These are phyloP conservation scores for Alternaria angustiovoidea DNA, from an alignment of 2,329 filamentous ascomycete genomes.

Conservation along the genomic window DNA sequence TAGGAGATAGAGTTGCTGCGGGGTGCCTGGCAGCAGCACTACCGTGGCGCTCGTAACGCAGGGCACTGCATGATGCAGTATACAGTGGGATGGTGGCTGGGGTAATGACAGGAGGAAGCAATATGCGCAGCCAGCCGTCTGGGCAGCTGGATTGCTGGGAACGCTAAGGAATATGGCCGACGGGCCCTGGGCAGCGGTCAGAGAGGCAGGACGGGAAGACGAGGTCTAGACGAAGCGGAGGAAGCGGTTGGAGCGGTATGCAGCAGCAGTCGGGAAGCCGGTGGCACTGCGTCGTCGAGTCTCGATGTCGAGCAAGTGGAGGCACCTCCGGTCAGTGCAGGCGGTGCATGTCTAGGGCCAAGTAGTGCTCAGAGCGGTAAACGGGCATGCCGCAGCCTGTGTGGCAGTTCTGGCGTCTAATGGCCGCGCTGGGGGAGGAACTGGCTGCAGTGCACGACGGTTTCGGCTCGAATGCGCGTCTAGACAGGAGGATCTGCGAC, in stretches of 20 bases:
- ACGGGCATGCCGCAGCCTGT: conserved; percentile 16
- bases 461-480: conserved; percentile 8
- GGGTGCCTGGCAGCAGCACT: not conserved
- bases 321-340: not conserved
- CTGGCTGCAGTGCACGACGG: conserved; percentile 6
- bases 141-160: not conserved
- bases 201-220: too few relatives aligned
- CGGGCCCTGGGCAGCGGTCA: not conserved
- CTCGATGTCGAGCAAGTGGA: not conserved
- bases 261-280: not conserved
- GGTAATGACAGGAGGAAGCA: not conserved
- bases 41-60: conserved; percentile 3
- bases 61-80: not conserved
- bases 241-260: not conserved
- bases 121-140: conserved; percentile 1
- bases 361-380: conserved; percentile 6
- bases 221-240: not conserved
- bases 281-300: not conserved
- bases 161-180: not conserved
- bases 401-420: conserved; percentile 7
- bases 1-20: not conserved
- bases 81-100: conserved; percentile 3
- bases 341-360: not conserved
- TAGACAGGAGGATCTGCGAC: conserved; percentile 23
- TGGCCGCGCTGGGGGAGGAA: conserved; percentile 10